phyloP scores from a whole-genome alignment of 2,329 filamentous ascomycete species.

The Alternaria gaisen region DNA sequence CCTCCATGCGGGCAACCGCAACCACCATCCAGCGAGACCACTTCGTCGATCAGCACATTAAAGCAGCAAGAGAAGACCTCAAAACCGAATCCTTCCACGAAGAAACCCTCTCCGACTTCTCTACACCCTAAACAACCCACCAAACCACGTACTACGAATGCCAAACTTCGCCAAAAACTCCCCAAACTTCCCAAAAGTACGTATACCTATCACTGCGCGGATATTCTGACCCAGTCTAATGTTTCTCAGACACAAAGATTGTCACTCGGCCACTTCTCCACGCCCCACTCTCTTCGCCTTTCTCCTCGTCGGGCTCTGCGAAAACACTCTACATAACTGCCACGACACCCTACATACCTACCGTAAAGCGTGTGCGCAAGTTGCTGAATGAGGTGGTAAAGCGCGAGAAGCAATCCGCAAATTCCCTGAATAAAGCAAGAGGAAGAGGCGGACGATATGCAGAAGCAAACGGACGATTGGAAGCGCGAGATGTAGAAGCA shows the following conservation, averaged over 20 bases:
- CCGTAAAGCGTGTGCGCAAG: constrained; percentile 71
- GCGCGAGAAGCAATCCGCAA: constrained; percentile 54
- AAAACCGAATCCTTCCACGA: neutral
- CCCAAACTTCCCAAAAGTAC: constrained; percentile 36
- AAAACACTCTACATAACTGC: constrained; percentile 73
- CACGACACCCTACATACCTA: constrained; percentile 72
- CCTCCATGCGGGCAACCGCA: constrained; percentile 25
- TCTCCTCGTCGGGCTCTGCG: constrained; percentile 57
- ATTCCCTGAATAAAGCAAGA: constrained; percentile 2
- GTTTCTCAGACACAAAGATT: constrained; percentile 56
- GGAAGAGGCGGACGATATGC: constrained; percentile 6
- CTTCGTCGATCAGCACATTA: constrained; percentile 1
- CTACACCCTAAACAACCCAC: constrained; percentile 5
- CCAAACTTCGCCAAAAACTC: constrained; percentile 21
- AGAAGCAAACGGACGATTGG: constrained; percentile 36
- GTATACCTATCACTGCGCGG: constrained; percentile 2
- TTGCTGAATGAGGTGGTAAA: constrained; percentile 67
- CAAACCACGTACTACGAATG: neutral
- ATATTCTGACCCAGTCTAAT: constrained; percentile 7
- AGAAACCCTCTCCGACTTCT: constrained; percentile 6
- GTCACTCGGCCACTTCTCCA: constrained; percentile 67
- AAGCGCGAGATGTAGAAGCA: constrained; percentile 42
- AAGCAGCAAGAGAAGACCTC: neutral
- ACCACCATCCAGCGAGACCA: constrained; percentile 19
- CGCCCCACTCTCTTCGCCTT: constrained; percentile 63